These are phyloP conservation scores for Candida ipomoeae DNA, from an alignment of 805 yeast genomes.

Conservation along the genomic window DNA sequence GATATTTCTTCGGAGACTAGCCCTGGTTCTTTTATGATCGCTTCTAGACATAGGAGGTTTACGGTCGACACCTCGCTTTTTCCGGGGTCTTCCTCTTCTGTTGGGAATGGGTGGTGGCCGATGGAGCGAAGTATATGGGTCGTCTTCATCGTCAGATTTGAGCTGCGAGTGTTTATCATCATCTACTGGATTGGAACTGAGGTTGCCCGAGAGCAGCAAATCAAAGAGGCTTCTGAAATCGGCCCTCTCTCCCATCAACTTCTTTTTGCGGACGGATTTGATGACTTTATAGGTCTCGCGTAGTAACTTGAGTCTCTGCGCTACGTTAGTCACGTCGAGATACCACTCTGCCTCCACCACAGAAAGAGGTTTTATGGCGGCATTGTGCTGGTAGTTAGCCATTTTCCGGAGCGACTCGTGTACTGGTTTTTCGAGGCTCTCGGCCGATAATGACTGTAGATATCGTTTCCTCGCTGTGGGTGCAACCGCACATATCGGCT, in stretches of 20 bases:
- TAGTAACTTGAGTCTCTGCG: constrained; percentile 16
- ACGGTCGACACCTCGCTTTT: constrained; percentile 14
- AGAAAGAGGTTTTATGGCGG: background rate
- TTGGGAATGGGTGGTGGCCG: constrained; percentile 7
- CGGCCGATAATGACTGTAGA: constrained; percentile 6
- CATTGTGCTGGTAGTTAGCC: constrained; percentile 4
- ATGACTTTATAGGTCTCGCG: constrained; percentile 19
- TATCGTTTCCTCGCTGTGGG: constrained; percentile 8
- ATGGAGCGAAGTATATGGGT: background rate
- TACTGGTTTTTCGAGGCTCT: constrained; percentile 12
- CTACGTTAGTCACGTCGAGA: constrained; percentile 16
- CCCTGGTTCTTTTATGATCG: constrained; percentile 8
- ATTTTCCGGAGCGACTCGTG: constrained; percentile 12
- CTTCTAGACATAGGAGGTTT: constrained; percentile 8
- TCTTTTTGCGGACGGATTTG: constrained; percentile 18
- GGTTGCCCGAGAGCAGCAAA: constrained; percentile 7
- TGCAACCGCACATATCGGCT: constrained; percentile 2
- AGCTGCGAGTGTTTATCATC: constrained; percentile 9
- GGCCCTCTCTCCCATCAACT: constrained; percentile 16
- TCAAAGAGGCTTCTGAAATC: constrained; percentile 15
- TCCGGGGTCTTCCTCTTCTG: constrained; percentile 18
- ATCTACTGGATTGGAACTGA: constrained; percentile 15
- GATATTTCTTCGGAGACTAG: constrained; percentile 5
- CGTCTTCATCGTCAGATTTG: constrained; percentile 15
- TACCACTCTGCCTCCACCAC: constrained; percentile 14